These are phyloP conservation scores for Cutaneotrichosporon cutaneum DNA, from an alignment of 1,284 basidiomycete genomes.

Conservation along the genomic window DNA sequence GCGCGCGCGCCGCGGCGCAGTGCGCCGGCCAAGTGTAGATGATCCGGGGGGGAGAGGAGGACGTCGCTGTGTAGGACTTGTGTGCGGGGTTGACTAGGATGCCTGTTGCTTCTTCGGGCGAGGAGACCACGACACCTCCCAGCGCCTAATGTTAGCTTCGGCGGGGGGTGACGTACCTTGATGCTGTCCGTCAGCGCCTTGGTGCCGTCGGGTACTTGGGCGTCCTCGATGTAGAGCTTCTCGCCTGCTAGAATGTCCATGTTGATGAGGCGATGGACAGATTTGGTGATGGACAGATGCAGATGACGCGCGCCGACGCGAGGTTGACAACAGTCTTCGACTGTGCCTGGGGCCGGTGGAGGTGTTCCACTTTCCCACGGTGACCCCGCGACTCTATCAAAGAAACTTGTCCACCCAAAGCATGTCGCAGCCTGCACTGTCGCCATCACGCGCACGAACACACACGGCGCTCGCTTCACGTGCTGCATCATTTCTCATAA, in stretches of 20 bases:
- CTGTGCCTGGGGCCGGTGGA: conserved; percentile 5
- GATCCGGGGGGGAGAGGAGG: not conserved
- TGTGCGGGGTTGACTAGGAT: conserved; percentile 24
- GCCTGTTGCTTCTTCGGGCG: conserved; percentile 11
- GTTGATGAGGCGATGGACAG: not conserved
- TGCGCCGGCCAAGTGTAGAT: conserved; percentile 44
- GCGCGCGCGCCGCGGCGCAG: conserved; percentile 17
- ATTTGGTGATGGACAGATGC: conserved; percentile 4
- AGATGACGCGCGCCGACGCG: not conserved
- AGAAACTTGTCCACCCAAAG: not conserved
- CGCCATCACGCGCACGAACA: not conserved
- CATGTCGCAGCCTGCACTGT: not conserved
- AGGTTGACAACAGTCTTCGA: not conserved
- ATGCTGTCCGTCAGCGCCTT: not conserved
- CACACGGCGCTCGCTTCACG: not conserved
- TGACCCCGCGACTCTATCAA: not conserved
- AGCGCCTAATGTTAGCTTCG: conserved; percentile 15
- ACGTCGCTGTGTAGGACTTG: not conserved
- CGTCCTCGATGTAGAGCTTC: conserved; percentile 2
- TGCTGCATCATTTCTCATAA: conserved; percentile 6
- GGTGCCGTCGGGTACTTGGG: not conserved
- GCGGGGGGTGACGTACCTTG: not conserved
- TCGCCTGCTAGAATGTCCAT: conserved; percentile 11
- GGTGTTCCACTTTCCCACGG: conserved; percentile 11
- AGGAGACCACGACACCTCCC: conserved; percentile 14